These are phyloP conservation scores for Aspergillus mulundensis DNA, from an alignment of 495 filamentous ascomycete genomes.

Conservation along the genomic window DNA sequence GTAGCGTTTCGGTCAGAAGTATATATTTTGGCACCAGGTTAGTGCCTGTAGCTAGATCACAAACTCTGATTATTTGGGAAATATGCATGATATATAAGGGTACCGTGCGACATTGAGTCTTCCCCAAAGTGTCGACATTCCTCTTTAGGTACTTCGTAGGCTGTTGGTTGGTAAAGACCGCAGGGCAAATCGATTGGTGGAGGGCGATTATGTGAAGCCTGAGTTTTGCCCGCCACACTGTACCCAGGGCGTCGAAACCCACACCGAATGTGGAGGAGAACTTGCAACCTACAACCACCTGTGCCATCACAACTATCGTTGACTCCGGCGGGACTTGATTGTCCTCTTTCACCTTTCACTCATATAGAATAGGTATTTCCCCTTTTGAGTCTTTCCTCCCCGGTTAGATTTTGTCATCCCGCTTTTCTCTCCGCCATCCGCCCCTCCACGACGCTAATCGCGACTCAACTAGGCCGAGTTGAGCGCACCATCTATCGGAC, in stretches of 20 bases:
- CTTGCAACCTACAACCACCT: conserved; percentile 14
- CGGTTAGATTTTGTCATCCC: not conserved
- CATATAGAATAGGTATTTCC: not conserved
- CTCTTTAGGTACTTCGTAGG: not conserved
- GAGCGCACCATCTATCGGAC: not conserved
- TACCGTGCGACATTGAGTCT: no score
- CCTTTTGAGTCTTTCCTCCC: not conserved
- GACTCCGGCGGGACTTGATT: conserved; percentile 1
- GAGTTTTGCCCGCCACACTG: conserved; percentile 19
- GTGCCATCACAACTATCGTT: conserved; percentile 6
- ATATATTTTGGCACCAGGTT: no score
- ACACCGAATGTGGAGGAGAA: conserved; percentile 24
- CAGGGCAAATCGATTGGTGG: conserved; percentile 12
- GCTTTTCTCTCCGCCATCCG: not conserved
- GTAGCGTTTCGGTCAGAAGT: no score
- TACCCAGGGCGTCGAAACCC: conserved; percentile 15
- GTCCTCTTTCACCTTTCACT: not conserved
- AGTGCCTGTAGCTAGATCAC: no score
- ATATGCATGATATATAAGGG: no score
- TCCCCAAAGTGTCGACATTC: no score
- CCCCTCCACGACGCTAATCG: conserved; percentile 8
- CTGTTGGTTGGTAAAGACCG: not conserved
- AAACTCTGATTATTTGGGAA: no score
- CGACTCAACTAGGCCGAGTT: conserved; percentile 8
- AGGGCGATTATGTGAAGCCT: conserved; percentile 15